These are phyloP conservation scores for Agapanthus africanus DNA, from an alignment of 106 monocot genomes.

Conservation along the genomic window DNA sequence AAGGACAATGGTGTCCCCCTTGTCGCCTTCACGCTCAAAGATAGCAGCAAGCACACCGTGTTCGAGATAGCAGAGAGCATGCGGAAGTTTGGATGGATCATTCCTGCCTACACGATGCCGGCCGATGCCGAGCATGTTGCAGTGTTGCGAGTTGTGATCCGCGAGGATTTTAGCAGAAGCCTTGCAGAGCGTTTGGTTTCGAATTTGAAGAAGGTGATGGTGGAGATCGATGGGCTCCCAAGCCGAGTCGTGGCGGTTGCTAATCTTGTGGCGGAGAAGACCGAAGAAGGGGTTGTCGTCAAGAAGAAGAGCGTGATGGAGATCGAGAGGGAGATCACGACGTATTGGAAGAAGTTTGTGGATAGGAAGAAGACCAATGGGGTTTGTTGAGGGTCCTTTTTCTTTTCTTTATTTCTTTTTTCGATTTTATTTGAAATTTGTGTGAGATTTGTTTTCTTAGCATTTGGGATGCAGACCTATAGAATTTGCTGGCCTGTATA, in stretches of 20 bases:
- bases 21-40: constrained; percentile 69
- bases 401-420: too few species aligned
- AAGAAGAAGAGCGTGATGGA: constrained; percentile 44
- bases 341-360: constrained; percentile 31
- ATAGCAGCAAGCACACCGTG: constrained; percentile 40
- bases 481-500: background rate
- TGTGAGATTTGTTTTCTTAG: too few species aligned
- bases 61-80: constrained; percentile 63
- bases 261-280: background rate
- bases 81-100: constrained; percentile 71
- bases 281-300: background rate
- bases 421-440: too few species aligned
- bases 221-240: constrained; percentile 33
- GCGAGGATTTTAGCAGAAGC: constrained; percentile 82
- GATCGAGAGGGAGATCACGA: constrained; percentile 25
- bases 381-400: constrained; percentile 43
- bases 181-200: constrained; percentile 60
- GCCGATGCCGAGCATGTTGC: constrained; percentile 58
- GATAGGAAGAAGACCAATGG: constrained; percentile 53
- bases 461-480: background rate
- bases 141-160: constrained; percentile 68
- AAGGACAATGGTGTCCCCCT: constrained; percentile 77
- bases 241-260: constrained; percentile 5
- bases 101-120: constrained; percentile 95
- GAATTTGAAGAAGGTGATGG: constrained; percentile 50